Base-by-base conservation (phyloP, 2,329 filamentous ascomycete species). In the Onygenales sp. region DNA sequence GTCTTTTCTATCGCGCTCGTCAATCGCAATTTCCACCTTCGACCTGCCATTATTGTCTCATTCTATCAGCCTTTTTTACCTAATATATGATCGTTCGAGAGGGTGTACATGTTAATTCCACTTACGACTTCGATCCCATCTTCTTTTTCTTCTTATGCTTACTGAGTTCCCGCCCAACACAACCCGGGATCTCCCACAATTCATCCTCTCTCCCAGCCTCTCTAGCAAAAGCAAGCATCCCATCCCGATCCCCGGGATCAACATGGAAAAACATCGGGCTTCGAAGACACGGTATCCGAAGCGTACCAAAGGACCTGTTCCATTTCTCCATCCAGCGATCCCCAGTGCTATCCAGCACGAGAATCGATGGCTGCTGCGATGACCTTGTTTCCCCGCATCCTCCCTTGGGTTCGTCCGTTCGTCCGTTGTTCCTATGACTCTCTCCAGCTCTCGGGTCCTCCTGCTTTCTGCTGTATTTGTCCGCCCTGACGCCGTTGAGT, bases 211-310 rank as follows among this genome's bases (percentile, higher is more conserved):
- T 70, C 0, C 77, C 77, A 14, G 78, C 73, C 53, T 79, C 76
- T 60, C 86, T 82, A 0, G 85, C 78, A 67, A 84, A 87, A 1
- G 82, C 84, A 21, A 91, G 70, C 60, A 92, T 70, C 0, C 84
- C 84, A 69, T 92, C 87, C 1, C 86, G 76, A 66, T 92, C 87
- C 1, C 79, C 75, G 0, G 87, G 87, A 62, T 92, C 87, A 11
- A 88, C 76, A 63, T 93, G 87, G 72, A 89, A 92, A 62, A 91
- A 86, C 84, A 92, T 87, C 0, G 86, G 87, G 59, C 86, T 90
- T 13, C 87, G 77, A 40, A 93, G 71, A 61, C 90, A 81, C 1
- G 78, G 75, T 46, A 92, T 92, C 48, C 83, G 78, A 44, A 88
- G 81, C 2, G 78, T 79, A 34, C 76, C 73, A 68, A 92, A 92